Percentiles rank a stretch among this genome's conserved stretches.
phyloP scores from a whole-genome alignment of 2,329 filamentous ascomycete genomes.

The Nannizziopsis arthrosporioides region DNA sequence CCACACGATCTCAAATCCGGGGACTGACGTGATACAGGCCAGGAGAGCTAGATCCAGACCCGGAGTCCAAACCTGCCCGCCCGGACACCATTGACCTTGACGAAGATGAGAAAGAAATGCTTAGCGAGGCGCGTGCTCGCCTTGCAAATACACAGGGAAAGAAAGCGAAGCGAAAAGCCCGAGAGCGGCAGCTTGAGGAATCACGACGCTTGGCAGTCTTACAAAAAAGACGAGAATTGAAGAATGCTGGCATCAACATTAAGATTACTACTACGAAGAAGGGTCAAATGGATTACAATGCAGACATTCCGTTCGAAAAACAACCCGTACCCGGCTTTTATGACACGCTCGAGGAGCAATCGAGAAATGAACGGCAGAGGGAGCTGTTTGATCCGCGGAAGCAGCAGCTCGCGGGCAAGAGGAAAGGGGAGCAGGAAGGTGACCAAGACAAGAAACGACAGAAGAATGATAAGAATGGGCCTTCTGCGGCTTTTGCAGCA shows the following conservation, averaged over 20 bases:
- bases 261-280: constrained; percentile 85
- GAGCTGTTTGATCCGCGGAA: constrained; percentile 85
- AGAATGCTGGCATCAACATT: constrained; percentile 96
- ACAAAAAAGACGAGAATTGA: constrained; percentile 91
- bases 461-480: constrained; percentile 74
- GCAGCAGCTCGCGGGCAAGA: constrained; percentile 76
- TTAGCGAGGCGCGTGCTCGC: constrained; percentile 91
- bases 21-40: constrained; percentile 39
- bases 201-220: constrained; percentile 77
- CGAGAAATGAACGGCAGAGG: constrained; percentile 69
- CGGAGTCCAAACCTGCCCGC: constrained; percentile 87
- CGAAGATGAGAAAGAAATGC: constrained; percentile 98
- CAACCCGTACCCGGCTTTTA: constrained; percentile 81
- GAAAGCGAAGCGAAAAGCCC: constrained; percentile 94
- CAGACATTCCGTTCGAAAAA: constrained; percentile 96
- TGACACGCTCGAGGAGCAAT: constrained; percentile 75
- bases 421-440: constrained; percentile 83
- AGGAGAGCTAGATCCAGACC: constrained; percentile 92
- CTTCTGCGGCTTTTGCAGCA: constrained; percentile 69
- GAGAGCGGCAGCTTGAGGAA: constrained; percentile 90
- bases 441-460: constrained; percentile 67
- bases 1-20: background rate
- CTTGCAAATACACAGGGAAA: constrained; percentile 97
- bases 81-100: constrained; percentile 97
- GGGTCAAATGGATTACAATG: constrained; percentile 99